Base-by-base conservation (phyloP, 1,139 yeast species). In the Saccharomyces hybrid region DNA sequence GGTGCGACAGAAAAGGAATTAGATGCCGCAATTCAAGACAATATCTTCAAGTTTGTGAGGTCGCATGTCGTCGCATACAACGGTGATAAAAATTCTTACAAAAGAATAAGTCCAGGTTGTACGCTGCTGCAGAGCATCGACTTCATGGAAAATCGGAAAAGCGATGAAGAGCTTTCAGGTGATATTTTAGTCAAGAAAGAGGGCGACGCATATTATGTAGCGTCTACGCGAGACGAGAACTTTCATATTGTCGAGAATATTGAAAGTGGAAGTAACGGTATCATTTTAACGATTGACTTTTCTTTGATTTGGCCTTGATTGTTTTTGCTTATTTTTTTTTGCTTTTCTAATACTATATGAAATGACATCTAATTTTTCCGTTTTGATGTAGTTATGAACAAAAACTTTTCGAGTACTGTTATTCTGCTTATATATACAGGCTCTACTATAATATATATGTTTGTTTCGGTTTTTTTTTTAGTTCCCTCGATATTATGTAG, bases 231-330 rank as follows among this genome's bases (percentile, higher is more conserved):
- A 7, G 70, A 71, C 38, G 71, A 71, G 34, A 70, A 73, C 61
- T 71, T 76, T 69, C 66, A 75, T 49, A 62, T 64, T 19, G 81
- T 82, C 4, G 62, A 68, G 16, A 61, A 67, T 11, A 76, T 79
- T 24, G 76, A 73, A 56, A 74, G 76, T 55, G 82, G 80, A 44
- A 79, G 76, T 32, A 84, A 84, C 63, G 90, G 89, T 52, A 81
- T 79, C 49, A 73, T 84, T 24, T 73, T 83, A 57, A 74, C 80
- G 7, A 73, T 83, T 52, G 76, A 75, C 54, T 75, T 75, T 55
- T 68, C 77, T 38, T 71, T 80, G 55, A 73, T 48, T 19, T 52
- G 50, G 54, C 64, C 62, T 32, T 48, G 12, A 27, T 12, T 48
- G 21, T 31, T 5, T 34, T 44, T 50, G 28, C 44, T n/a, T 27